These are phyloP conservation scores for Colletotrichum sp. DNA, from an alignment of 2,329 filamentous ascomycete species.

Conservation along the genomic window DNA sequence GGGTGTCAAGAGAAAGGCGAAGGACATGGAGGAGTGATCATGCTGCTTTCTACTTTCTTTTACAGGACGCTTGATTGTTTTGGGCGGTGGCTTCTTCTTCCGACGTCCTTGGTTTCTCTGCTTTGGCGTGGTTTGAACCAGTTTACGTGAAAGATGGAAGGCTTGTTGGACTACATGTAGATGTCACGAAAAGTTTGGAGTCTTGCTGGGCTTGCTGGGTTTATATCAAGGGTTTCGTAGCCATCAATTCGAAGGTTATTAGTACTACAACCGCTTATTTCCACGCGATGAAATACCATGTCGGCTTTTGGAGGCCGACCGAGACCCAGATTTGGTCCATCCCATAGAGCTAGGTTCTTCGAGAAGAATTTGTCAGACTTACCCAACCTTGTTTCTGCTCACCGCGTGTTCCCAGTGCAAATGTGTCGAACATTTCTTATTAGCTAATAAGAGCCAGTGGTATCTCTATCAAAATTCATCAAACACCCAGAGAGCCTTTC, in stretches of 20 bases:
- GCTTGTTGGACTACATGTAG: background rate
- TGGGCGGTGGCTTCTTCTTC: background rate
- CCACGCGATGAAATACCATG: accelerated
- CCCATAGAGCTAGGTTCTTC: no score
- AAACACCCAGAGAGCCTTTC: background rate
- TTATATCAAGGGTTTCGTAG: background rate
- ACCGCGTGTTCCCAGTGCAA: background rate
- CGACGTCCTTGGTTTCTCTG: background rate
- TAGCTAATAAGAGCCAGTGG: conserved; percentile 2
- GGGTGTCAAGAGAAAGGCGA: background rate
- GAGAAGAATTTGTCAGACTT: no score
- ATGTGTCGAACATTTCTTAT: background rate
- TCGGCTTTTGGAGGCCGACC: background rate
- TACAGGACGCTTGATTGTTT: background rate
- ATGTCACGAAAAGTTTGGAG: background rate
- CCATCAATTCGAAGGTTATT: background rate
- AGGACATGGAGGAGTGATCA: background rate
- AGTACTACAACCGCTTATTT: background rate
- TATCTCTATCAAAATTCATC: conserved; percentile 3
- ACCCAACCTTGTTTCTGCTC: no score
- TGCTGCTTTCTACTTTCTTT: no score
- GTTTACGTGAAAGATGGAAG: background rate
- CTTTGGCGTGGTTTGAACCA: background rate
- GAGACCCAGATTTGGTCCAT: no score
- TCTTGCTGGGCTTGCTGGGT: background rate